Evolutionary conservation across 2,329 filamentous ascomycete genomes (phyloP).

Genomic region (Grosmannia serpens): DNA sequence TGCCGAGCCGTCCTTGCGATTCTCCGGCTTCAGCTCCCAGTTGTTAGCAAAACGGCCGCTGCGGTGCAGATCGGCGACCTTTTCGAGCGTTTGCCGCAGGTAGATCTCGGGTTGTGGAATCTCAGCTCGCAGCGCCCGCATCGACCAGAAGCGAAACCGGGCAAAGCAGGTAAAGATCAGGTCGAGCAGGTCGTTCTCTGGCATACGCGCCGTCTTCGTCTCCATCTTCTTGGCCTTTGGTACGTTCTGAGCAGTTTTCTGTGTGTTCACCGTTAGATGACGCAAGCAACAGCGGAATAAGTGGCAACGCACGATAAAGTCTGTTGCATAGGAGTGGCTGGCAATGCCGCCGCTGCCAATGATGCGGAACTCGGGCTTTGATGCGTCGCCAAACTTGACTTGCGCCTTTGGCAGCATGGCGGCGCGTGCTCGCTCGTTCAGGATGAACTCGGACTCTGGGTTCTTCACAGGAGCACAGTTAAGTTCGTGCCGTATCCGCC

Average conservation of each 20-base stretch:
- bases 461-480: slow-evolving; percentile 64
- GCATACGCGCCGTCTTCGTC: slow-evolving; percentile 82
- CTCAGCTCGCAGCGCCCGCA: slow-evolving; percentile 67
- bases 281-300: background rate
- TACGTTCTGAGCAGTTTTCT: slow-evolving; percentile 40
- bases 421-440: slow-evolving; percentile 45
- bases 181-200: slow-evolving; percentile 78
- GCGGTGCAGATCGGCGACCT: slow-evolving; percentile 73
- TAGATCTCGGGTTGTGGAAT: slow-evolving; percentile 88
- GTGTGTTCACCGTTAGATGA: background rate
- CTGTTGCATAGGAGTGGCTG: slow-evolving; percentile 29
- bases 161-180: slow-evolving; percentile 74
- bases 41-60: slow-evolving; percentile 75
- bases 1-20: slow-evolving; percentile 39
- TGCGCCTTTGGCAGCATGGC: slow-evolving; percentile 50
- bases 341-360: slow-evolving; percentile 47
- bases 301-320: slow-evolving; percentile 44
- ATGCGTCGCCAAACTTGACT: slow-evolving; percentile 37
- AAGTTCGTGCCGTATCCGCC: slow-evolving; percentile 64
- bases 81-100: slow-evolving; percentile 71
- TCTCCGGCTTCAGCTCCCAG: slow-evolving; percentile 69
- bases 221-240: slow-evolving; percentile 52
- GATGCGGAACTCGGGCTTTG: slow-evolving; percentile 35
- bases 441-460: slow-evolving; percentile 52
- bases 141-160: slow-evolving; percentile 84